A percentile compares a stretch with the other conserved stretches of the same genome.
phyloP scores from a whole-genome alignment of 192 early-diverging fungal genomes.

The Coemansia reversa region DNA sequence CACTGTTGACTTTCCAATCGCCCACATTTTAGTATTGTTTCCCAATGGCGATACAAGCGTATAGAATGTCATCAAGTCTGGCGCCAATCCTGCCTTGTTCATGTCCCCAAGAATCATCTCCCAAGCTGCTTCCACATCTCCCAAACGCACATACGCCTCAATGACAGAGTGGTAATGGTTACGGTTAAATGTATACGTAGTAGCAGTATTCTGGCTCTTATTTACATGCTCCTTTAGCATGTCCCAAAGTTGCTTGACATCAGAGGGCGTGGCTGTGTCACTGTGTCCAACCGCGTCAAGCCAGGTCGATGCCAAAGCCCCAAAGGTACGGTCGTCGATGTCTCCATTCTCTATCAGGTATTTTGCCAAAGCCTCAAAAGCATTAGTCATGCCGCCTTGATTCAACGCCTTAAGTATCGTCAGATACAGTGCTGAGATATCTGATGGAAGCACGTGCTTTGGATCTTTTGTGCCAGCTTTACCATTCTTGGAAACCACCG shows the following conservation, averaged over 20 bases:
- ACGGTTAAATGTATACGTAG: slow-evolving; percentile 21
- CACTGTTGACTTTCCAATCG: slow-evolving; percentile 42
- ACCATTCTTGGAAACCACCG: slow-evolving; percentile 1
- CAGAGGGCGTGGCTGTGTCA: slow-evolving; percentile 14
- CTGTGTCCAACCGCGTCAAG: slow-evolving; percentile 32
- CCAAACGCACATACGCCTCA: slow-evolving; percentile 46
- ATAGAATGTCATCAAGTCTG: slow-evolving; percentile 34
- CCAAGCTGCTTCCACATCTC: slow-evolving; percentile 45
- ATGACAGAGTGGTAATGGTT: slow-evolving; percentile 47
- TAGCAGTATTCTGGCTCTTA: background rate
- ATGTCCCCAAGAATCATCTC: slow-evolving; percentile 36
- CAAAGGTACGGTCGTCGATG: slow-evolving; percentile 21
- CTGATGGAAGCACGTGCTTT: background rate
- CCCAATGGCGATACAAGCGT: slow-evolving; percentile 42
- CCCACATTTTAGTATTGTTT: slow-evolving; percentile 33
- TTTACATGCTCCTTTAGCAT: slow-evolving; percentile 9
- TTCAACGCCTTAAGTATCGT: slow-evolving; percentile 39
- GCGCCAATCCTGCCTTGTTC: slow-evolving; percentile 22
- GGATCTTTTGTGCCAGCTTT: background rate
- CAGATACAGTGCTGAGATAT: slow-evolving; percentile 19
- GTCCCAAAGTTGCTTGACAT: slow-evolving; percentile 35
- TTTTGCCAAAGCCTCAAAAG: slow-evolving; percentile 32
- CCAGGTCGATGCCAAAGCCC: slow-evolving; percentile 32
- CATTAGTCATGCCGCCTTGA: slow-evolving; percentile 18
- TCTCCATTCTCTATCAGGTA: slow-evolving; percentile 23